Evolutionary conservation across 352 stramenopile species (phyloP), one percentile per base, ranked within the genome.

Genomic region (Phytophthora sp.): DNA sequence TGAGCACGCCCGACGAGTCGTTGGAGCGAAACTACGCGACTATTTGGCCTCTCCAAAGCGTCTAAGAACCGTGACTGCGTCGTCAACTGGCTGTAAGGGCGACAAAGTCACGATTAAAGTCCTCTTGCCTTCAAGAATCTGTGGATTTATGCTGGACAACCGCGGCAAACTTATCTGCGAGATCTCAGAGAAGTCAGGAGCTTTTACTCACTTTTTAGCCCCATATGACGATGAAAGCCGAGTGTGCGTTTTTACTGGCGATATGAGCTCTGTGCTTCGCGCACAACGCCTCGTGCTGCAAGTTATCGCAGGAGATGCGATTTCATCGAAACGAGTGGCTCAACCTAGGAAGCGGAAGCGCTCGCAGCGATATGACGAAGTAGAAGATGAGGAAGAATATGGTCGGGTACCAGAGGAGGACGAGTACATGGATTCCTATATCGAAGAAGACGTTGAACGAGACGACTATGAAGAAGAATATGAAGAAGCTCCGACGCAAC

Each of bases 251-350:
- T 67, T 92, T 50, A 80, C 67, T 21, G 81, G 84, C 2, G 80
- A 88, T 7, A 77, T 84, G 66, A 26, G 53, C 16, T 69, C 66
- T 21, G 80, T 88, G 6, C 67, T 92, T 51, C 72, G 72, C 7
- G 84, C 81, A 1, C 57, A 90, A 56, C 72, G 80, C 26, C 66
- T 92, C 4, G 59, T 92, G 12, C 67, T 92, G 31, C 78, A 86
- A 36, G 68, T 88, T 35, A 62, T 89, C n/a, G 81, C 84, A 21
- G 76, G 77, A 21, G 83, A 90, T 41, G 67, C 57, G 2, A 84
- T 86, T 31, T 79, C 76, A 13, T 83, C 68, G 42, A 86, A 88
- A 30, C 68, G 42, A 3, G n/a, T 56, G 23, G 55, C 42, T 21
- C 59, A 46, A 36, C 63, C 64, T 24, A 60, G 77, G 26, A 90